Evolutionary conservation across 805 yeast species (phyloP), one percentile per base, ranked within the genome.

Genomic region (Candida anglica): DNA sequence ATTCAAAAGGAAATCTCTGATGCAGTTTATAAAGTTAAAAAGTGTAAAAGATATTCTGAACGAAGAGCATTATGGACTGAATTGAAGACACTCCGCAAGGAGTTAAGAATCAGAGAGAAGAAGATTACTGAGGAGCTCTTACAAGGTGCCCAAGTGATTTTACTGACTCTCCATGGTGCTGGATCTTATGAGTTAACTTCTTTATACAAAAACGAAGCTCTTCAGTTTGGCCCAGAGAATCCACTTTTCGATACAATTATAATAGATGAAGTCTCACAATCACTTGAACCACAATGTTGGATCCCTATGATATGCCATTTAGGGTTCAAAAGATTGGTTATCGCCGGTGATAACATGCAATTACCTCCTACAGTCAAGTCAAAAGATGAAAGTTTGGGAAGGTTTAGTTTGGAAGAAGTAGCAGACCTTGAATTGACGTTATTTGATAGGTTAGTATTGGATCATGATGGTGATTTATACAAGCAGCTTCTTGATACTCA

Each of bases 221-320:
- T 39, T 3, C 36, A 38, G 6, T 45, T 35, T 17, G 42, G 48
- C 16, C 28, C 24, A 6, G 58, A 54, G 3, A 53, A 56, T 18
- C 62, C 67, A 3, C 51, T 79, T 9, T 86, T 91, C 50, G 86
- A 86, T 43, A 78, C 95, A 0, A 66, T 91, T 20, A 84, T 93
- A 9, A 89, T 91, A 22, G 98, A 91, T 59, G 98, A 91, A 57
- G 96, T 91, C 0, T 87, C 97, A 0, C 98, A 91, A 56, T 73
- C 96, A 8, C 60, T 91, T 35, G 96, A 91, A 50, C 95, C 97
- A 1, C 95, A 91, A 44, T 88, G 97, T 49, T 89, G 97, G 97
- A 88, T 91, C 16, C 97, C 98, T 1, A 40, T 93, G 5, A 67
- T 87, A 3, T 72, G 74, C 24, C 91, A 85, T 47, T 58, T 70